phyloP scores from a whole-genome alignment of 2,329 filamentous ascomycete genomes.

The Fusarium sp. region DNA sequence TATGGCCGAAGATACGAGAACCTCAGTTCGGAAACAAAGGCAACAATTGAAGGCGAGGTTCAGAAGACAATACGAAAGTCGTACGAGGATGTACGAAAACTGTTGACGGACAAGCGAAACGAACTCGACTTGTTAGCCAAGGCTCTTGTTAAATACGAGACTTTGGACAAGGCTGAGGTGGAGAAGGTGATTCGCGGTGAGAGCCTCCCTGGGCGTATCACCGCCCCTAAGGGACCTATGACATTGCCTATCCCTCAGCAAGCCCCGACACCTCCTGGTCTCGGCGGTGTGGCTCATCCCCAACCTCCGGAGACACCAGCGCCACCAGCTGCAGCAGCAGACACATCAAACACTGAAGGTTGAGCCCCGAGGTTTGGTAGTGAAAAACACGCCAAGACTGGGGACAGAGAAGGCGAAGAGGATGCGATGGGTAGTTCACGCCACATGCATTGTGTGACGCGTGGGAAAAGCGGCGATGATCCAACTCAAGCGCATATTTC shows the following conservation, averaged over 20 bases:
- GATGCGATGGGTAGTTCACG: conserved; percentile 10
- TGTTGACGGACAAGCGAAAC: conserved; percentile 78
- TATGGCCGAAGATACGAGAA: conserved; percentile 81
- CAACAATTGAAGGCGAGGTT: conserved; percentile 88
- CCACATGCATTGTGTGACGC: conserved; percentile 1
- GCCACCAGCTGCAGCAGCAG: conserved; percentile 48
- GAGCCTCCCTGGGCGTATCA: conserved; percentile 72
- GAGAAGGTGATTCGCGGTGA: conserved; percentile 89
- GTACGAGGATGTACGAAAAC: conserved; percentile 74
- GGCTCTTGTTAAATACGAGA: conserved; percentile 94
- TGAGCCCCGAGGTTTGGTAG: conserved; percentile 19
- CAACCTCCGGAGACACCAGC: conserved; percentile 48
- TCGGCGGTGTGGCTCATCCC: conserved; percentile 48
- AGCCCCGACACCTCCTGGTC: conserved; percentile 47
- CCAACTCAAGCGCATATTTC: conserved; percentile 27
- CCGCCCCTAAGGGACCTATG: conserved; percentile 63
- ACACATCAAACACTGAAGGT: conserved; percentile 38
- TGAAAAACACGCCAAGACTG: neutral
- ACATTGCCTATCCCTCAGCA: conserved; percentile 50
- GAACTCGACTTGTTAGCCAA: conserved; percentile 90
- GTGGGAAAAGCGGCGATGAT: conserved; percentile 21
- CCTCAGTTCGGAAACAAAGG: conserved; percentile 86
- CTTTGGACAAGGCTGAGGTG: conserved; percentile 87
- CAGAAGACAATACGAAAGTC: conserved; percentile 85
- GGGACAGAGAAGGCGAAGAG: neutral